Conservation (phyloP, 2,329 filamentous ascomycete species). For the Fusarium proliferatum region DNA sequence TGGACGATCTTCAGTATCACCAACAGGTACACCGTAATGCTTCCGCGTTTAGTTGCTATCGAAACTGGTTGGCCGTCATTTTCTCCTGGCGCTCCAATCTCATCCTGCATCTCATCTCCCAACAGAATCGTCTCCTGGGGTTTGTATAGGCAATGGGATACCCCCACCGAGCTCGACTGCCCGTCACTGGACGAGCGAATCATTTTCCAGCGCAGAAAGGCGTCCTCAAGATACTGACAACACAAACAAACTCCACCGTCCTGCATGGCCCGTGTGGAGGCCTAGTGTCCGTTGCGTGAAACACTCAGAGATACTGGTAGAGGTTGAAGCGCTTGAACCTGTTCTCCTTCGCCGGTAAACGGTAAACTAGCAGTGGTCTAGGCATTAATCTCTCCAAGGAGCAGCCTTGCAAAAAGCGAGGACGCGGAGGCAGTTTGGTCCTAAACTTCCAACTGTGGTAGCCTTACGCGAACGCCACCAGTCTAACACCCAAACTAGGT, state of each 20-base stretch:
- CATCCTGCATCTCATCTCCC: not conserved
- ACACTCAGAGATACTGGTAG: not conserved
- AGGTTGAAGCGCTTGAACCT: constrained; percentile 21
- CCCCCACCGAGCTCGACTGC: constrained; percentile 8
- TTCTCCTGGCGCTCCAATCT: not conserved
- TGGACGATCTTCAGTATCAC: constrained; percentile 1
- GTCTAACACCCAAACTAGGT: constrained; percentile 22
- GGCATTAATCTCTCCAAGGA: constrained; percentile 30
- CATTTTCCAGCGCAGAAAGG: constrained; percentile 27
- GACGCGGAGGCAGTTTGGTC: not conserved
- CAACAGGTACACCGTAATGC: not conserved
- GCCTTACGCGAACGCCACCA: constrained; percentile 38
- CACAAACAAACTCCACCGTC: constrained; percentile 18
- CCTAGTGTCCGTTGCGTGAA: constrained; percentile 21
- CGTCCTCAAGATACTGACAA: constrained; percentile 27
- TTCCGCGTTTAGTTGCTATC: not conserved
- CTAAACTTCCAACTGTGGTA: constrained; percentile 11
- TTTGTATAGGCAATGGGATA: not conserved
- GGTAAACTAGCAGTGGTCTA: constrained; percentile 27
- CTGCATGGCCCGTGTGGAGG: constrained; percentile 30
- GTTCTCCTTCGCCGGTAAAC: constrained; percentile 7
- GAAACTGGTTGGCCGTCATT: not conserved
- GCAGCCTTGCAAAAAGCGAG: constrained; percentile 36
- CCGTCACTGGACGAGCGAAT: not conserved
- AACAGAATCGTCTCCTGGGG: not conserved